These are phyloP conservation scores for Coniferiporia weirii DNA, from an alignment of 1,284 basidiomycete species.

Conservation along the genomic window DNA sequence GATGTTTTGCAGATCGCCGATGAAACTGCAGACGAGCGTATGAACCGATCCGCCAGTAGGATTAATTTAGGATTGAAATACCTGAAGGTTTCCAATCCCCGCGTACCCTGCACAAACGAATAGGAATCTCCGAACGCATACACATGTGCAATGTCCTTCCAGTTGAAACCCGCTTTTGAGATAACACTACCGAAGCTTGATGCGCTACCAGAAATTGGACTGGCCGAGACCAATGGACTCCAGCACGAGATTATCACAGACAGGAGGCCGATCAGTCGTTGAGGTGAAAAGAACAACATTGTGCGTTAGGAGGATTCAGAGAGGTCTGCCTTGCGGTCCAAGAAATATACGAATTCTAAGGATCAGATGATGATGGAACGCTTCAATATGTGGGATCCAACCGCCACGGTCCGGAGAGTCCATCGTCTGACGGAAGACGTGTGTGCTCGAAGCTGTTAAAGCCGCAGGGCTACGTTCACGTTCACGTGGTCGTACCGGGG, in stretches of 20 bases:
- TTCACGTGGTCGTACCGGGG: too few species aligned
- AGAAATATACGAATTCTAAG: too few species aligned
- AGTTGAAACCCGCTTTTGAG: conserved; percentile 30
- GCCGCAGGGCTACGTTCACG: not conserved
- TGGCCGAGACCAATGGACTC: not conserved
- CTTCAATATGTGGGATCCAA: not conserved
- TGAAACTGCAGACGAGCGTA: conserved; percentile 33
- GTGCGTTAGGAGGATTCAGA: not conserved
- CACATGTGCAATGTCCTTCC: conserved; percentile 37
- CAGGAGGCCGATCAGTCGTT: not conserved
- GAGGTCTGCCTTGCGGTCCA: too few species aligned
- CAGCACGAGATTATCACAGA: not conserved
- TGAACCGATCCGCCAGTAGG: not conserved
- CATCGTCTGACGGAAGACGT: not conserved
- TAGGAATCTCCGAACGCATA: conserved; percentile 54
- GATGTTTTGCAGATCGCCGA: conserved; percentile 42
- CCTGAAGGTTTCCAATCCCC: conserved; percentile 46
- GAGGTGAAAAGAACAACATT: not conserved
- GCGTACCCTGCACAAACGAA: conserved; percentile 47
- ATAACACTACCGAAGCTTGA: conserved; percentile 9
- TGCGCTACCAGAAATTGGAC: too few species aligned
- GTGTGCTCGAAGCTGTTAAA: not conserved
- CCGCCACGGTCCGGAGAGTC: not conserved
- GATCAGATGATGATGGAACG: too few species aligned
- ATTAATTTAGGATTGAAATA: conserved; percentile 16